These are phyloP conservation scores for Trichosporon ovoides DNA, from an alignment of 1,284 basidiomycete species.

Conservation along the genomic window DNA sequence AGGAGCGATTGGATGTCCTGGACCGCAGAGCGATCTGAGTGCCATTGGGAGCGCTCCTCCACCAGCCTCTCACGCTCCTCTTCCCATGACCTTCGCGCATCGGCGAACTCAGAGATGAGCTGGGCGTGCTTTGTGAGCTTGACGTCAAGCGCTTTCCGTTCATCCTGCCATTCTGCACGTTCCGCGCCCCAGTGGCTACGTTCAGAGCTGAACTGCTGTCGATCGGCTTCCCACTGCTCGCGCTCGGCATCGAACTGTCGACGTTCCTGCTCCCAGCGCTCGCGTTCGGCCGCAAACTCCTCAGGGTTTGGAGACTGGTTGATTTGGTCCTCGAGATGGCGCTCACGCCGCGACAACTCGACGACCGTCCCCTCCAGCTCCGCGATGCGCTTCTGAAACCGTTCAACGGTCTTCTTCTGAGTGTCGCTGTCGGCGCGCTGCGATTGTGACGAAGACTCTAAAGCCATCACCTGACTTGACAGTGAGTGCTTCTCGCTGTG, in stretches of 20 bases:
- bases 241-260: slow-evolving; percentile 5
- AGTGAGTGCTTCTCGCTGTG: background rate
- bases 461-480: background rate
- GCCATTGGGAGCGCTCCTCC: background rate
- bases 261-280: slow-evolving; percentile 33
- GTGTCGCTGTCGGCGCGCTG: background rate
- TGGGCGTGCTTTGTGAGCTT: background rate
- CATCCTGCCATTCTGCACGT: background rate
- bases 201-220: slow-evolving; percentile 3
- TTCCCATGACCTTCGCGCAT: background rate
- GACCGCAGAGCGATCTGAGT: background rate
- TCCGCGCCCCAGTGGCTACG: slow-evolving; percentile 6
- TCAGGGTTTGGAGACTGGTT: slow-evolving; percentile 8
- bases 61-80: background rate
- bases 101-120: background rate
- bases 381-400: slow-evolving; percentile 18
- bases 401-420: slow-evolving; percentile 1
- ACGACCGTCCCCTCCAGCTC: slow-evolving; percentile 44
- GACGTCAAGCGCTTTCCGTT: background rate
- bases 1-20: background rate
- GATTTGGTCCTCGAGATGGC: slow-evolving; percentile 34
- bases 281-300: slow-evolving; percentile 57
- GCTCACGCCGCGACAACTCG: slow-evolving; percentile 39
- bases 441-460: background rate
- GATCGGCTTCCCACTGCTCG: slow-evolving; percentile 10